These are phyloP conservation scores for Diplodia mutila DNA, from an alignment of 2,329 filamentous ascomycete species.

Conservation along the genomic window DNA sequence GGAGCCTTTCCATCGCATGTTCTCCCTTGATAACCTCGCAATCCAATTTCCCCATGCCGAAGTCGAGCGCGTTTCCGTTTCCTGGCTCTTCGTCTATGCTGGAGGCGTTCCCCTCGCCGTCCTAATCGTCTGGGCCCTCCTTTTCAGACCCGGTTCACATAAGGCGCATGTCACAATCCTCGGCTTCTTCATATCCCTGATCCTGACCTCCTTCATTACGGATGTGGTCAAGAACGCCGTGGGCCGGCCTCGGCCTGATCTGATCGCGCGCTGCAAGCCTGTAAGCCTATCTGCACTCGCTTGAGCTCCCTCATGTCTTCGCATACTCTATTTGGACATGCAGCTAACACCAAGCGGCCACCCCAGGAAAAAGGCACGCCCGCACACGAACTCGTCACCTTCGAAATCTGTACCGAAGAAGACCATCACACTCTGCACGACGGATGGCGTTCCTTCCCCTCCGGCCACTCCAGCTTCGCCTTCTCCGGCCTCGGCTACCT, in stretches of 20 bases:
- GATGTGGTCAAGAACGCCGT: conserved; percentile 87
- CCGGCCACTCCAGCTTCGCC: conserved; percentile 77
- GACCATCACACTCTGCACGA: conserved; percentile 73
- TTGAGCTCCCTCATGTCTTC: not conserved
- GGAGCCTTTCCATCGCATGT: conserved; percentile 92
- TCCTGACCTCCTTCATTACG: conserved; percentile 81
- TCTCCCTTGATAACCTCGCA: conserved; percentile 80
- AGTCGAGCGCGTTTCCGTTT: conserved; percentile 79
- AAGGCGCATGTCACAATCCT: conserved; percentile 86
- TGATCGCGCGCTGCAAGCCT: conserved; percentile 86
- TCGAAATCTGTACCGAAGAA: conserved; percentile 73
- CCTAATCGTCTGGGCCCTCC: conserved; percentile 67
- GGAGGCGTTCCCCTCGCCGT: conserved; percentile 70
- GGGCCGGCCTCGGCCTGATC: conserved; percentile 80
- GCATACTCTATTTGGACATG: not conserved
- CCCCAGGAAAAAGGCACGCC: conserved; percentile 54
- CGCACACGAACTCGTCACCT: conserved; percentile 59
- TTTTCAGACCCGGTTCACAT: conserved; percentile 67
- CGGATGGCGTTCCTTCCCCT: conserved; percentile 82
- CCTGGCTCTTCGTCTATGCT: conserved; percentile 79
- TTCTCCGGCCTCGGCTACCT: conserved; percentile 80
- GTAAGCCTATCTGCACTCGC: conserved; percentile 34
- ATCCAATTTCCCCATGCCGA: conserved; percentile 87
- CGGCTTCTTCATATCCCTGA: conserved; percentile 73
- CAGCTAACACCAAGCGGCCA: conserved; percentile 10